Base-by-base conservation (phyloP, 768 basidiomycete genomes). In the Nidularia sp. region DNA sequence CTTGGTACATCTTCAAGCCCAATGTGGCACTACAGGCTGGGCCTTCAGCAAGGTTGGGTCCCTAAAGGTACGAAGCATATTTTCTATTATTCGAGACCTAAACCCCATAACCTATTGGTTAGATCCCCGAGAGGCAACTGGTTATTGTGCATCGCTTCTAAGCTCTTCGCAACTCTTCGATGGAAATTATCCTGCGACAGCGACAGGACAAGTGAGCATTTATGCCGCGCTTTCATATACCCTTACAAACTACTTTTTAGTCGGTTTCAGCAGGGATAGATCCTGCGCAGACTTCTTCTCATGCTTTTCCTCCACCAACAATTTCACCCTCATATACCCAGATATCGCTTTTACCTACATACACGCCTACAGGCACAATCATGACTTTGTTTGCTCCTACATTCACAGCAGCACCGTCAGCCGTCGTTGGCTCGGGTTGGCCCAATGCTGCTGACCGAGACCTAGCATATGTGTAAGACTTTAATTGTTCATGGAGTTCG, bases 21-120 rank as follows among this genome's bases (percentile, higher is more conserved):
- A 6, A 80, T 88, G 57, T 96, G 94, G 93, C 84, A 90, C 50
- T 97, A 96, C 72, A 76, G 81, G 62, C 84, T 94, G 35, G 93
- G 93, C n/a, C 70, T 93, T 51, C 76, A 89, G 61, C 71, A 84
- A 52, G 93, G 93, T 6, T 97, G 90, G 89, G 83, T 96, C 62
- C 93, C 93, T 12, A 73, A 69, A 57, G 90, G 95, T 73, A 50
- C 65, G 69, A 45, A 67, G 70, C 8, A 66, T 79, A 50, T 34
- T 41, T 51, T 25, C 2, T 39, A 34, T 34, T 51, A n/a, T 29
- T 29, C 25, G 25, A 4, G 25, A 29, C 2, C 25, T 29, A 2
- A 29, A 4, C 25, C 25, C 25, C 25, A 29, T 29, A 29, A 29
- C 0, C 25, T 29, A 29, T 29, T 29, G 25, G 25, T 47, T 48